Conservation (phyloP, 164 flowering plant genomes). For the Vitis riparia region DNA sequence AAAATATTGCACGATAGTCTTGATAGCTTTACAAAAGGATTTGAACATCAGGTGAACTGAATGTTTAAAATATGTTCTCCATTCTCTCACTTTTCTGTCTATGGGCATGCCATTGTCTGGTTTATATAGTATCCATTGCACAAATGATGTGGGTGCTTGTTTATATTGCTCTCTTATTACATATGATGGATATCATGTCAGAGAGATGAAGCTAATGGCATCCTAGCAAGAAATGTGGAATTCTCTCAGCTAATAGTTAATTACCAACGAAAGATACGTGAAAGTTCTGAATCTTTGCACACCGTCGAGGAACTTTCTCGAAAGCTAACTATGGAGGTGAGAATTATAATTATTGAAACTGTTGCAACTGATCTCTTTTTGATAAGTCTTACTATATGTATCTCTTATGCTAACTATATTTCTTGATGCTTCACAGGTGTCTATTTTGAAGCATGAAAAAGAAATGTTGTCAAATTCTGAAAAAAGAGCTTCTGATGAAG, state of each 20-base stretch:
- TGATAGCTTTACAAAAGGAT: conserved; percentile 59
- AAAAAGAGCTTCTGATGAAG: conserved; percentile 86
- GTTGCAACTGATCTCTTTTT: neutral
- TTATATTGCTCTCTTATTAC: neutral
- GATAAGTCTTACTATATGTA: neutral
- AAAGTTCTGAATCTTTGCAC: conserved; percentile 59
- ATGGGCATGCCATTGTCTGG: neutral
- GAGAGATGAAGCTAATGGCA: conserved; percentile 61
- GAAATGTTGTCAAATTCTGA: conserved; percentile 74
- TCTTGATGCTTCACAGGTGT: conserved; percentile 40
- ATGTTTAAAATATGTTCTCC: neutral
- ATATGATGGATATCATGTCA: conserved; percentile 20
- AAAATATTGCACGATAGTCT: conserved; percentile 54
- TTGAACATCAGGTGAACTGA: conserved; percentile 53
- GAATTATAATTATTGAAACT: neutral
- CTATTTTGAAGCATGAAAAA: conserved; percentile 75
- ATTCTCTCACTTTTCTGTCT: neutral
- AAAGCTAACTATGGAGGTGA: conserved; percentile 80
- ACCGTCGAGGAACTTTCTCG: conserved; percentile 73
- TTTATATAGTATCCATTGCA: no score
- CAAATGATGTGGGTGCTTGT: neutral
- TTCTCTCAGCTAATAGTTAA: conserved; percentile 80
- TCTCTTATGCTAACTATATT: neutral
- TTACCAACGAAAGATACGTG: conserved; percentile 75
- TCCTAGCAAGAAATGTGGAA: conserved; percentile 79